Conservation (phyloP, 495 filamentous ascomycete genomes). For the Penicillium goetzii region DNA sequence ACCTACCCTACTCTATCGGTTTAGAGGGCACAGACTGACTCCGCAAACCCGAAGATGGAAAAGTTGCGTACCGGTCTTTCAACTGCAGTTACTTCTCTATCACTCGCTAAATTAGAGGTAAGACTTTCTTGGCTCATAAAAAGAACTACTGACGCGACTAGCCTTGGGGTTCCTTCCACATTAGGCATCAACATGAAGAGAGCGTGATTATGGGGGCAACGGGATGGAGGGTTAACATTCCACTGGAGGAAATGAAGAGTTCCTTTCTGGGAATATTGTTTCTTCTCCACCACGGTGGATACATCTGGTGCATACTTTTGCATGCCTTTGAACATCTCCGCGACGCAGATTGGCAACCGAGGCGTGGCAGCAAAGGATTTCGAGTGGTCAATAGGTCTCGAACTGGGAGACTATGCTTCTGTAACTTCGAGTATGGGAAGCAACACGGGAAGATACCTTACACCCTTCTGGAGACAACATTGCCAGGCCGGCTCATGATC, state of each 20-base stretch:
- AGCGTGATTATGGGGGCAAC: background rate
- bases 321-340: background rate
- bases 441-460: background rate
- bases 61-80: no score
- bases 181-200: background rate
- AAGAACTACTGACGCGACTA: background rate
- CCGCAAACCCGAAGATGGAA: no score
- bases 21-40: no score
- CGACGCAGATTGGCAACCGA: background rate
- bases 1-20: no score
- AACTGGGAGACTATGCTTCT: background rate
- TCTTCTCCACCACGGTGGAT: background rate
- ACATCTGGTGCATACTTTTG: background rate
- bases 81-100: no score
- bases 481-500: background rate
- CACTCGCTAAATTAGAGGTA: no score
- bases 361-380: background rate
- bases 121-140: no score
- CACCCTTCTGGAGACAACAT: background rate
- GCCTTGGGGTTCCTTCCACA: background rate
- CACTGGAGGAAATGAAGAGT: background rate
- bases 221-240: background rate
- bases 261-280: background rate
- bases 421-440: background rate
- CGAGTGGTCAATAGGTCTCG: background rate